These are phyloP conservation scores for Camellia oleifera DNA, from an alignment of 179 eudicot species.

Conservation along the genomic window DNA sequence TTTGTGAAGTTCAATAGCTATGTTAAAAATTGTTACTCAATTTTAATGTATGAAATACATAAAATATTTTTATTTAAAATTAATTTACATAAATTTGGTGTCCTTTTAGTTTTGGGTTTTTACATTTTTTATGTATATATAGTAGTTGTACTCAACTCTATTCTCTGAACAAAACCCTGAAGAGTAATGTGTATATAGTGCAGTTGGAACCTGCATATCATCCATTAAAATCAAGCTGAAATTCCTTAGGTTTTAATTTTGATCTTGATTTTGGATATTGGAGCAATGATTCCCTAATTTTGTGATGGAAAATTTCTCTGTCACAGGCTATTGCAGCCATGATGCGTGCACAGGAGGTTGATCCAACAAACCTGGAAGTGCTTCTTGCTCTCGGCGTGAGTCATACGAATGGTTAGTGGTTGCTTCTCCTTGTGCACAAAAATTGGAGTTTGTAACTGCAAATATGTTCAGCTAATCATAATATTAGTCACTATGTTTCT, in stretches of 20 bases:
- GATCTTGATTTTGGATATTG: slow-evolving; percentile 6
- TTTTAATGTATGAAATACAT: too few relatives aligned
- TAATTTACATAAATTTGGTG: too few relatives aligned
- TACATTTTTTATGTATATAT: background rate
- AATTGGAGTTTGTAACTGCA: background rate
- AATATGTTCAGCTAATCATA: background rate
- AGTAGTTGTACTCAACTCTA: background rate
- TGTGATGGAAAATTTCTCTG: slow-evolving; percentile 8
- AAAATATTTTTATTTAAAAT: too few relatives aligned
- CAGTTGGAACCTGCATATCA: background rate
- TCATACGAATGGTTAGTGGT: slow-evolving; percentile 78
- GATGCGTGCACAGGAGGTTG: slow-evolving; percentile 92
- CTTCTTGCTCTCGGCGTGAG: slow-evolving; percentile 99
- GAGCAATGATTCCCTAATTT: slow-evolving; percentile 2
- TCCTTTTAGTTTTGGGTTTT: too few relatives aligned
- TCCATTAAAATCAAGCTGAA: background rate
- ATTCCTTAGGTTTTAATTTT: background rate
- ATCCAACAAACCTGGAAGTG: slow-evolving; percentile 85
- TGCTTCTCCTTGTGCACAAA: background rate
- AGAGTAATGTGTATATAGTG: background rate
- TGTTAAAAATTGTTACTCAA: too few relatives aligned
- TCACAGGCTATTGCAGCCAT: slow-evolving; percentile 96
- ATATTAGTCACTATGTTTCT: background rate
- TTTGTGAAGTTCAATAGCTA: too few relatives aligned
- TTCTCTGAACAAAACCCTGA: background rate